Conservation (phyloP, 106 monocot genomes). For the Platanthera zijinensis region DNA sequence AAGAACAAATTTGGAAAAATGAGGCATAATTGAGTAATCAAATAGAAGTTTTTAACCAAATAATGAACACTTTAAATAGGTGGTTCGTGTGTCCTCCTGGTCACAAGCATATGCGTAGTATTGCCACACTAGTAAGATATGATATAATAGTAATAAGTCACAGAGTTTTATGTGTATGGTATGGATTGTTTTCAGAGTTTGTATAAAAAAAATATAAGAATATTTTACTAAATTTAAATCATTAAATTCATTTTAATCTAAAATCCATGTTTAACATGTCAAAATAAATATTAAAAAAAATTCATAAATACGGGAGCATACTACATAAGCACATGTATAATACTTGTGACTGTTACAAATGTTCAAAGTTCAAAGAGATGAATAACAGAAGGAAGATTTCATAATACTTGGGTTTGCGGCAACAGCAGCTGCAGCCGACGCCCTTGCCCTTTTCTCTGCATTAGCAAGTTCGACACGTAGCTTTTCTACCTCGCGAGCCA, state of each 20-base stretch:
- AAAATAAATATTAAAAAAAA: neutral
- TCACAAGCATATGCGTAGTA: neutral
- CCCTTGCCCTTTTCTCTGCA: conserved; percentile 60
- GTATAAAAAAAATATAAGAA: too few relatives aligned
- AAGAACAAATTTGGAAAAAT: neutral
- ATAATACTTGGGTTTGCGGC: conserved; percentile 45
- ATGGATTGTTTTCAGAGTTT: too few relatives aligned
- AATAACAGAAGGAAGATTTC: neutral
- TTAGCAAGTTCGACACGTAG: conserved; percentile 70
- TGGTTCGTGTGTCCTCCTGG: too few relatives aligned
- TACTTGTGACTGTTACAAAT: neutral
- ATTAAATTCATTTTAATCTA: too few relatives aligned
- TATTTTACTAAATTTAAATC: too few relatives aligned
- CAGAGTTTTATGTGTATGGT: too few relatives aligned
- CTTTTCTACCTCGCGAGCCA: conserved; percentile 67
- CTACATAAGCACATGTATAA: neutral
- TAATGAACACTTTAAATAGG: too few relatives aligned
- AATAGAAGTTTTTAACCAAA: too few relatives aligned
- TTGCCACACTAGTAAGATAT: neutral
- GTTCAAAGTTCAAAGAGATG: neutral
- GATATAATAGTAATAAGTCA: neutral
- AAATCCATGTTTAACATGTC: too few relatives aligned
- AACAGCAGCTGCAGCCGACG: conserved; percentile 36
- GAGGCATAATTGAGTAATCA: too few relatives aligned
- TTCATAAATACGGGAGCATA: neutral